Evolutionary conservation across 169 alveolate species (phyloP).

Genomic region (Cryptosporidium baileyi): DNA sequence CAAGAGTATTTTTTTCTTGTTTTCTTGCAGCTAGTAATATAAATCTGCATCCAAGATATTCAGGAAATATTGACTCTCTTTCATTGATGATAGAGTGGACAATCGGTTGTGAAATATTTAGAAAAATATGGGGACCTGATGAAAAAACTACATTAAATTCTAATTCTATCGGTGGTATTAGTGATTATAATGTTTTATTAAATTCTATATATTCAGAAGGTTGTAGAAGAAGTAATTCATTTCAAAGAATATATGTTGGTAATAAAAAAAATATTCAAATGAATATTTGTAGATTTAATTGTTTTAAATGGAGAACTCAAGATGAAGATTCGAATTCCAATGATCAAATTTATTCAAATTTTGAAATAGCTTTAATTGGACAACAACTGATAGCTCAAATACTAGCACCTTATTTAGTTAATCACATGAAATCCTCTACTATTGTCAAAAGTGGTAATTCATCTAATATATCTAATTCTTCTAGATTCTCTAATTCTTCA

Average conservation of each 20-base stretch:
- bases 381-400: slow-evolving; percentile 48
- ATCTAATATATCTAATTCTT: slow-evolving; percentile 31
- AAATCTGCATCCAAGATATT: slow-evolving; percentile 46
- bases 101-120: slow-evolving; percentile 43
- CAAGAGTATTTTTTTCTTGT: slow-evolving; percentile 57
- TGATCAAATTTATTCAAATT: neutral
- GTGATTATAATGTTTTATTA: neutral
- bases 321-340: neutral
- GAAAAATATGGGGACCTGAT: slow-evolving; percentile 47
- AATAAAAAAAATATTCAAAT: neutral
- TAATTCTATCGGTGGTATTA: slow-evolving; percentile 27
- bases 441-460: slow-evolving; percentile 5
- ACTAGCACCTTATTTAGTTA: slow-evolving; percentile 49
- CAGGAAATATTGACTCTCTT: slow-evolving; percentile 34
- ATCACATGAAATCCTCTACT: slow-evolving; percentile 37
- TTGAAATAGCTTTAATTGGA: slow-evolving; percentile 21
- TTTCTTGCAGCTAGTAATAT: slow-evolving; percentile 34
- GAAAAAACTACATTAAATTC: slow-evolving; percentile 9
- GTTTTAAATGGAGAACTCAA: neutral
- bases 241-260: neutral
- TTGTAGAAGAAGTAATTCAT: slow-evolving; percentile 19
- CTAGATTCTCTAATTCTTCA: slow-evolving; percentile 38
- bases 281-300: neutral
- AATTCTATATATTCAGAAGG: neutral
- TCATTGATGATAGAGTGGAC: slow-evolving; percentile 54